A percentile compares a stretch with the other conserved stretches of the same genome.
Evolutionary conservation across 768 basidiomycete genomes (phyloP).

Genomic region (Chalciporus pseudorubinellus): DNA sequence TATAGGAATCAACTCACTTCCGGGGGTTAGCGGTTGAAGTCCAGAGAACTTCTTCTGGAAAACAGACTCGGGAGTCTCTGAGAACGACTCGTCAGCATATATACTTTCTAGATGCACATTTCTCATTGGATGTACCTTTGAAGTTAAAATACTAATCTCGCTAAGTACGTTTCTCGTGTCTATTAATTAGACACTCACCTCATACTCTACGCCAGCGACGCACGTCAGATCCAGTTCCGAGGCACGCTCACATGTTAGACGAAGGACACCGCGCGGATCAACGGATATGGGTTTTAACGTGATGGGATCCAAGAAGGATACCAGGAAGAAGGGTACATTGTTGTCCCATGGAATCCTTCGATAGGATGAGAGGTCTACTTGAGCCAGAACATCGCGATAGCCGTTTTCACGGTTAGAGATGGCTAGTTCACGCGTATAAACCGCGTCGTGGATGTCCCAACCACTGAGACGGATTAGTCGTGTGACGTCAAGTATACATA

Average conservation of each 20-base stretch:
- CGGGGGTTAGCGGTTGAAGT: constrained; percentile 82
- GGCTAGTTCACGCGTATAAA: constrained; percentile 81
- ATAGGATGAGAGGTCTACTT: constrained; percentile 83
- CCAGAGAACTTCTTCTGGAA: constrained; percentile 75
- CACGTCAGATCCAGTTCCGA: constrained; percentile 54
- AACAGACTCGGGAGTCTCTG: constrained; percentile 77
- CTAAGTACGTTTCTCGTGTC: constrained; percentile 4
- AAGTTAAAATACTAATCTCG: constrained; percentile 78
- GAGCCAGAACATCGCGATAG: constrained; percentile 84
- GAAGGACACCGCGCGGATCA: constrained; percentile 84
- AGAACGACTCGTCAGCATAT: constrained; percentile 9
- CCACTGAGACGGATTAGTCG: constrained; percentile 45
- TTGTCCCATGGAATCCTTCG: constrained; percentile 92
- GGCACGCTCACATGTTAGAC: constrained; percentile 52
- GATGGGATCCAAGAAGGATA: constrained; percentile 87
- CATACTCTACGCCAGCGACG: constrained; percentile 89
- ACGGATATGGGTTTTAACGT: constrained; percentile 73
- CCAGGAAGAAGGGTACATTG: constrained; percentile 89
- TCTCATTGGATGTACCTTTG: constrained; percentile 53
- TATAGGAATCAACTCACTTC: constrained; percentile 60
- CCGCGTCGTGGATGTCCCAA: constrained; percentile 89
- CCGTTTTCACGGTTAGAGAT: constrained; percentile 93
- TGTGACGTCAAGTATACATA: neutral
- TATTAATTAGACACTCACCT: constrained; percentile 47
- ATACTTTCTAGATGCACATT: neutral